Conservation (phyloP, 371 early-diverging fungal species). For the Mortierella sp. region DNA sequence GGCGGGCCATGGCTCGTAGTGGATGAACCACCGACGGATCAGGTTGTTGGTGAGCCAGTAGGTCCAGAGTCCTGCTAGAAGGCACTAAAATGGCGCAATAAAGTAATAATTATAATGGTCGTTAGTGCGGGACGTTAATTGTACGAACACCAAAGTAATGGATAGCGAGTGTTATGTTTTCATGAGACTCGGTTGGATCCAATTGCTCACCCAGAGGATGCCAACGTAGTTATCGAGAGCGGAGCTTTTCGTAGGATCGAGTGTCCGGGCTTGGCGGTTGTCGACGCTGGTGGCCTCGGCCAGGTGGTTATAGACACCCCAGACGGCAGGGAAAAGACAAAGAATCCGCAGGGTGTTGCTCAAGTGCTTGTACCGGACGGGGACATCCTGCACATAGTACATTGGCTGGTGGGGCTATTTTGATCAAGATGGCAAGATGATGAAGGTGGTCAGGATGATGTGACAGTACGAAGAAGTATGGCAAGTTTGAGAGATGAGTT, state of each 20-base stretch:
- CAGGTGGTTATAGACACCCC: constrained; percentile 59
- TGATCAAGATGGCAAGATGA: not conserved
- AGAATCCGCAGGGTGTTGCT: constrained; percentile 22
- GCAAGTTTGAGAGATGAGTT: not conserved
- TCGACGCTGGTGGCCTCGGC: constrained; percentile 52
- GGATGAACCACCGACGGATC: constrained; percentile 71
- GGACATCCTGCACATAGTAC: constrained; percentile 24
- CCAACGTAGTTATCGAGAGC: constrained; percentile 66
- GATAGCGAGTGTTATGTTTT: not conserved
- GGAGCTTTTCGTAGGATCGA: constrained; percentile 60
- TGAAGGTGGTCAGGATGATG: not conserved
- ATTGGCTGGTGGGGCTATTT: constrained; percentile 20
- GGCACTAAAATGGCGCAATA: constrained; percentile 44
- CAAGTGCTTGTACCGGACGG: constrained; percentile 17
- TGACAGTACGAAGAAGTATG: not conserved
- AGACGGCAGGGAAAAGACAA: constrained; percentile 55
- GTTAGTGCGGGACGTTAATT: not conserved
- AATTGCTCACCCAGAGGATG: constrained; percentile 63
- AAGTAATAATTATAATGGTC: not conserved
- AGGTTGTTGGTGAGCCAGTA: constrained; percentile 66
- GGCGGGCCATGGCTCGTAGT: constrained; percentile 67
- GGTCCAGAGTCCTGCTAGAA: constrained; percentile 69
- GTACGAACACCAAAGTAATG: not conserved
- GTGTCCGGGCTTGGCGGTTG: constrained; percentile 61
- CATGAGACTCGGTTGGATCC: not conserved